These are phyloP conservation scores for Lecanicillium sp. DNA, from an alignment of 2,329 filamentous ascomycete genomes.

Conservation along the genomic window DNA sequence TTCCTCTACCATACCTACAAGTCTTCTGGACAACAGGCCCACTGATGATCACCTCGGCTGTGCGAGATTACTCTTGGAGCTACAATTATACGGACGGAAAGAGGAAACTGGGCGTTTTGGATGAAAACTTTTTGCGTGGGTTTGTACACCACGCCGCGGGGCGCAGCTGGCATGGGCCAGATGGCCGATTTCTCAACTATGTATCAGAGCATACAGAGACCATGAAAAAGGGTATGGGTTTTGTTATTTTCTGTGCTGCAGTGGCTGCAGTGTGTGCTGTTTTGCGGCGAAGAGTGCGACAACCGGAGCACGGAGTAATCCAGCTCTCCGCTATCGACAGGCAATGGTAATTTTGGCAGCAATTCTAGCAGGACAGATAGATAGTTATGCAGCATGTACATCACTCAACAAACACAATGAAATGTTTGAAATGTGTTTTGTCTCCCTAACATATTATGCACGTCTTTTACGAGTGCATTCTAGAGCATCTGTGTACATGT, in stretches of 20 bases:
- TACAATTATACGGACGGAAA: slow-evolving; percentile 2
- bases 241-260: background rate
- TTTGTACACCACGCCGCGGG: slow-evolving; percentile 14
- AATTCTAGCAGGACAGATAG: no score
- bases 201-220: slow-evolving; percentile 10
- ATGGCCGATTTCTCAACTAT: slow-evolving; percentile 14
- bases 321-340: no score
- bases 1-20: slow-evolving; percentile 15
- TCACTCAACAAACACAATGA: no score
- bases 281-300: no score
- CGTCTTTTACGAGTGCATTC: no score
- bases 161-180: slow-evolving; percentile 16
- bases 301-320: no score
- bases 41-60: slow-evolving; percentile 15
- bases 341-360: no score
- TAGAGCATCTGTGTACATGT: no score
- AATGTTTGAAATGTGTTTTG: no score
- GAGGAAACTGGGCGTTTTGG: slow-evolving; percentile 10
- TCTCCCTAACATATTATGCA: no score
- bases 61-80: slow-evolving; percentile 12
- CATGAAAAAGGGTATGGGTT: background rate
- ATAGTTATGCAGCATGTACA: no score
- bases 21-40: slow-evolving; percentile 19
- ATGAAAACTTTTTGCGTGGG: slow-evolving; percentile 7
- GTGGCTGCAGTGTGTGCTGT: background rate